phyloP scores from a whole-genome alignment of 345 rosid species.

The Diplotaxis tenuifolia region DNA sequence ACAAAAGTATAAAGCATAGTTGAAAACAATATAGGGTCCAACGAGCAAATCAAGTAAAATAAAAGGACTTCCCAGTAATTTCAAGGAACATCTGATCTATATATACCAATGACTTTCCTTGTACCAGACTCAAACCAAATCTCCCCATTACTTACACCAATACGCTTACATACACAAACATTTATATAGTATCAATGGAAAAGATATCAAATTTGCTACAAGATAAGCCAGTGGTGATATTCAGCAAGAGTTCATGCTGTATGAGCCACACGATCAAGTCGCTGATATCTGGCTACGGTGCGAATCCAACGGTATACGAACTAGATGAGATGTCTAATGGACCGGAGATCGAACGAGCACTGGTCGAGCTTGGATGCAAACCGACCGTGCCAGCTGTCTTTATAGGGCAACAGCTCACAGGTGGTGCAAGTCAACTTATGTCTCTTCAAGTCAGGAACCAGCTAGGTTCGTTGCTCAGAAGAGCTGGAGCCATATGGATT shows the following conservation, averaged over 20 bases:
- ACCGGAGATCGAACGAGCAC: conserved; percentile 50
- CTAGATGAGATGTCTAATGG: conserved; percentile 47
- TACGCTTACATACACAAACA: not conserved
- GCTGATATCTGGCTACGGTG: conserved; percentile 38
- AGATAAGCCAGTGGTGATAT: conserved; percentile 78
- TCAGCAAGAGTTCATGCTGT: conserved; percentile 61
- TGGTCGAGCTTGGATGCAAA: conserved; percentile 56
- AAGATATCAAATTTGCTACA: conserved; percentile 48
- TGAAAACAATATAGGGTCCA: not conserved
- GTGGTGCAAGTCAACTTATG: conserved; percentile 69
- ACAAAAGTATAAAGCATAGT: not conserved
- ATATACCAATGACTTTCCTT: not conserved
- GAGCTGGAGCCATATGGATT: conserved; percentile 86
- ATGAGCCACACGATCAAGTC: conserved; percentile 57
- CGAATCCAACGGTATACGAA: conserved; percentile 15
- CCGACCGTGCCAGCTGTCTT: conserved; percentile 73
- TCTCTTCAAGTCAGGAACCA: conserved; percentile 65
- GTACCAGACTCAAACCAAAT: not conserved
- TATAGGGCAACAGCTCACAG: conserved; percentile 68
- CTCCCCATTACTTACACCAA: not conserved
- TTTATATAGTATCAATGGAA: conserved; percentile 43
- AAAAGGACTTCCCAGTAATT: not conserved
- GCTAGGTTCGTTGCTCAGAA: conserved; percentile 57
- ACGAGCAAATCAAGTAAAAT: not conserved
- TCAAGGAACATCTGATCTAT: not conserved